Conservation (phyloP, 441 rosid genomes). For the Gossypium lobatum region DNA sequence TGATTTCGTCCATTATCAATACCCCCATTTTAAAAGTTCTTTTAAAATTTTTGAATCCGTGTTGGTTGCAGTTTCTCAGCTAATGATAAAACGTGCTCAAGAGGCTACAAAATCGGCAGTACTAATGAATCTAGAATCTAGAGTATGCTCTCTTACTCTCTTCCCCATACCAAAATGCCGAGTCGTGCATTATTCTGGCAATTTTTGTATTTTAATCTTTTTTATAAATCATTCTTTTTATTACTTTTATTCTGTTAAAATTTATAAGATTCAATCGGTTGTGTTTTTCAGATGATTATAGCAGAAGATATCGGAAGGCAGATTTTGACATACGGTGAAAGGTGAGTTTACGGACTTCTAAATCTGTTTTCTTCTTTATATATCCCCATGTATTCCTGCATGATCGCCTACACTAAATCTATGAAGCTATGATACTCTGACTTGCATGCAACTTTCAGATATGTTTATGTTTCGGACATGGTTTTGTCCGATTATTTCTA, state of each 20-base stretch:
- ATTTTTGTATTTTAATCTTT: not conserved
- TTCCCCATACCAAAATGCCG: not conserved
- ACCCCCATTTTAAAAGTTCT: not conserved
- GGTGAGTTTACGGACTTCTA: slow-evolving; percentile 34
- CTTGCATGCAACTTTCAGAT: not conserved
- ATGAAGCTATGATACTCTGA: not conserved
- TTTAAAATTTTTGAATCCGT: not conserved
- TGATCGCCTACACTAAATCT: not conserved
- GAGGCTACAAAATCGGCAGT: slow-evolving; percentile 76
- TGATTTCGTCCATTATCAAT: not conserved
- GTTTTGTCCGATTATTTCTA: not conserved
- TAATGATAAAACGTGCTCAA: slow-evolving; percentile 72
- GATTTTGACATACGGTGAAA: slow-evolving; percentile 77
- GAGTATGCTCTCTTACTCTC: slow-evolving; percentile 37
- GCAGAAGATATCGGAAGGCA: slow-evolving; percentile 89
- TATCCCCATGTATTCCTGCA: not conserved
- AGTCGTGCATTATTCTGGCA: not conserved
- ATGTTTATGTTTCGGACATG: not conserved
- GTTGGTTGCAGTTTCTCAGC: slow-evolving; percentile 41
- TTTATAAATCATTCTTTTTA: not conserved
- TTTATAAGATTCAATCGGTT: not conserved
- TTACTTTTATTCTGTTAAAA: not conserved
- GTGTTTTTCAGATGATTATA: slow-evolving; percentile 51
- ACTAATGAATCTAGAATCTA: slow-evolving; percentile 87
- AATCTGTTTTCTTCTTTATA: not conserved